Base-by-base conservation (phyloP, 2,329 filamentous ascomycete species). In the Pleoardoris graminearum region DNA sequence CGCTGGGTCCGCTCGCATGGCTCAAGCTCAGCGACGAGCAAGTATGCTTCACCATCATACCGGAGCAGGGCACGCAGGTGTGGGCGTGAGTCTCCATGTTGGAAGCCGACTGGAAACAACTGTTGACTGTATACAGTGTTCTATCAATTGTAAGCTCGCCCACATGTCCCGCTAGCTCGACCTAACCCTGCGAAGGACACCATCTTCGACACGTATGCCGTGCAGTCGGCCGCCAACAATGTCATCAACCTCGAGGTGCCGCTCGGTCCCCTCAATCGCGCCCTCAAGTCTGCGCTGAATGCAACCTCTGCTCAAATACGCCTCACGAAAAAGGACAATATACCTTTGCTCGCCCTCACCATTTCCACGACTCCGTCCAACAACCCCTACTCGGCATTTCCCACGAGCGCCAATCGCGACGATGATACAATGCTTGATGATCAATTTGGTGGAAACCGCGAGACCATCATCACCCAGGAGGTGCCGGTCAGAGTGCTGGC, bases 161-260 rank as follows among this genome's bases (percentile, higher is more conserved):
- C 17, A 30, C 33, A 11, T 11, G 22, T 22, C 8, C 7, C 48
- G 2, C 1, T 45, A 48, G n/a, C 37, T 19, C 37, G 38, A 25
- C 39, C 59, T 69, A 61, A 69, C 39, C 38, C 47, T 17, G 21
- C 48, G 21, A 83, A 89, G 81, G 90, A 96, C 68, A 86, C 91
- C 62, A 91, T 99, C 65, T 97, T 99, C 73, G 83, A 91, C 69
- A 83, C 90, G 67, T 96, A 95, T 77, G 84, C 85, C 48, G 86
- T 97, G 61, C 88, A 96, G 72, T 96, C 92, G 44, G 89, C 89
- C 45, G 88, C 91, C 42, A 79, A 85, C 73, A 96, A 96, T 75
- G 90, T 91, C 48, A 97, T 99, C 76, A 97, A 99, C 75, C 87
- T 99, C 58, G 94, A 99, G 76, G 84, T 99, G 1, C 91, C 94